Conservation (phyloP, 1,139 yeast genomes). For the Groenewaldozyma sp. region DNA sequence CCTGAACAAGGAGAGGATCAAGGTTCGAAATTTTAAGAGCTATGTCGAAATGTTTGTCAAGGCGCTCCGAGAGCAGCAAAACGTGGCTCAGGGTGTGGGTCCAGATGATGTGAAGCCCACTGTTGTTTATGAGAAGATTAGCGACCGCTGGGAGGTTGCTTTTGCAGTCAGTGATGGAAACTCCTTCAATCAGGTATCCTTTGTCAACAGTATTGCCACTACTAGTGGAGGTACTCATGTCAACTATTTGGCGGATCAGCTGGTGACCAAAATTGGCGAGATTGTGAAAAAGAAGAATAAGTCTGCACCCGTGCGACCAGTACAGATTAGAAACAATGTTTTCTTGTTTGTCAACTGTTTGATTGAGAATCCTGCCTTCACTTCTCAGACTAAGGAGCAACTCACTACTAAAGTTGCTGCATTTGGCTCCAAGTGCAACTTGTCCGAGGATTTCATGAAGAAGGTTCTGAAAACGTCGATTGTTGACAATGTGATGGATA, state of each 20-base stretch:
- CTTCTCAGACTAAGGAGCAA: constrained; percentile 96
- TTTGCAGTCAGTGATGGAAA: constrained; percentile 87
- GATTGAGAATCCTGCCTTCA: constrained; percentile 93
- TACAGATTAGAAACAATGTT: constrained; percentile 84
- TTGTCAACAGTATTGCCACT: constrained; percentile 96
- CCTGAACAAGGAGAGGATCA: constrained; percentile 65
- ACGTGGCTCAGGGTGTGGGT: constrained; percentile 26
- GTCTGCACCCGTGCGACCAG: constrained; percentile 73
- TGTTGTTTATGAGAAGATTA: constrained; percentile 68
- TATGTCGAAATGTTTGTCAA: constrained; percentile 87
- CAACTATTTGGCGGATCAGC: constrained; percentile 74
- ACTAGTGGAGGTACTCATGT: constrained; percentile 97
- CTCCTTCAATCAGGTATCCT: constrained; percentile 82
- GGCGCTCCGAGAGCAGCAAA: constrained; percentile 45
- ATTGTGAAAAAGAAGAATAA: constrained; percentile 59
- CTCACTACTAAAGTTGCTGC: constrained; percentile 80
- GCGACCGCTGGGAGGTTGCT: constrained; percentile 90
- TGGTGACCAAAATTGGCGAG: constrained; percentile 66
- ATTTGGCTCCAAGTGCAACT: constrained; percentile 74
- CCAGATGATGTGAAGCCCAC: constrained; percentile 39
- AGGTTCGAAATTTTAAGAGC: constrained; percentile 65
- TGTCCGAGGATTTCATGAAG: constrained; percentile 68
- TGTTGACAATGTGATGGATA: constrained; percentile 70
- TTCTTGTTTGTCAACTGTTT: constrained; percentile 86
- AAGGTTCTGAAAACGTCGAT: constrained; percentile 71